Evolutionary conservation across 2,329 filamentous ascomycete species (phyloP).

Genomic region (Nemania sp.): DNA sequence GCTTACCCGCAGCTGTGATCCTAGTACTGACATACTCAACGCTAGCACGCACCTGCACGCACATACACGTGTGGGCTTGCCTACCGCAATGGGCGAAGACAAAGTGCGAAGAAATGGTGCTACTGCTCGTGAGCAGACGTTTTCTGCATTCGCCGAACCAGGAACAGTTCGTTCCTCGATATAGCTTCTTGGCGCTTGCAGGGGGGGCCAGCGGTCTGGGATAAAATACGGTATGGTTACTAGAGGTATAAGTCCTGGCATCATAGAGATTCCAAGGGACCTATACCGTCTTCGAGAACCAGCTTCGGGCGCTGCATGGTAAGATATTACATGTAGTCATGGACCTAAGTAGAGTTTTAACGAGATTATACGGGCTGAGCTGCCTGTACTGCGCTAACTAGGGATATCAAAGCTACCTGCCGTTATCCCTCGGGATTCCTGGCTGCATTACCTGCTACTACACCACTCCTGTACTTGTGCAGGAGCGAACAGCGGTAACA

Average conservation of each 20-base stretch:
- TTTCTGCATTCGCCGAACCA: conserved; percentile 6
- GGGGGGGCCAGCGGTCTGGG: conserved; percentile 19
- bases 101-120: conserved; percentile 3
- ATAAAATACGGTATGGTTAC: background rate
- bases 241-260: too few relatives aligned
- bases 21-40: conserved; percentile 13
- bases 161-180: background rate
- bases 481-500: too few relatives aligned
- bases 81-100: conserved; percentile 11
- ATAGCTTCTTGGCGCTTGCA: background rate
- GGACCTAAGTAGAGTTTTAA: too few relatives aligned
- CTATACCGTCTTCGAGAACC: background rate
- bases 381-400: too few relatives aligned
- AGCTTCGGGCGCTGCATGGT: too few relatives aligned
- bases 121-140: background rate
- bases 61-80: background rate
- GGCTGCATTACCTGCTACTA: too few relatives aligned
- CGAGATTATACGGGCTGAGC: too few relatives aligned
- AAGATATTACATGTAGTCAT: too few relatives aligned
- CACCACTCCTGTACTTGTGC: too few relatives aligned
- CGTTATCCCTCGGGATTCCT: too few relatives aligned
- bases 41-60: background rate
- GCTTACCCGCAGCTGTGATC: conserved; percentile 15
- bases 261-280: too few relatives aligned
- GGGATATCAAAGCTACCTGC: too few relatives aligned